Base-by-base conservation (phyloP, 371 early-diverging fungal species). In the Syncephalastrum racemosum region DNA sequence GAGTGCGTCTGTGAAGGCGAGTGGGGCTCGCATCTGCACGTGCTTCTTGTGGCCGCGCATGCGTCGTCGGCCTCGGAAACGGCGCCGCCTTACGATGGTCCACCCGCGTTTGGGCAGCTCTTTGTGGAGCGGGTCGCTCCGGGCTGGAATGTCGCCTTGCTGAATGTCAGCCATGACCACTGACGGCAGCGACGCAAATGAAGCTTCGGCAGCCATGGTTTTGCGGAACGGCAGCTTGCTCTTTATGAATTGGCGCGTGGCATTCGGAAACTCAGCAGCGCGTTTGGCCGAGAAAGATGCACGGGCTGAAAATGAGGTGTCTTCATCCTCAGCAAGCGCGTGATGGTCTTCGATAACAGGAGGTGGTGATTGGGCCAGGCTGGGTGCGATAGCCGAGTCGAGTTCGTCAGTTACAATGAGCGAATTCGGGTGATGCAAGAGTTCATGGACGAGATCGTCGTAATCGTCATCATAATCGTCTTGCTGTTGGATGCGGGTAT, bases 81-180 rank as follows among this genome's bases (percentile, higher is more conserved):
- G 56, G 1, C 71, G 63, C 22, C 69, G 59, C 23, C 64, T 67
- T 8, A 77, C 62, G 46, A 77, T 71, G 15, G 63, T 59, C 77
- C 77, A 77, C 12, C 77, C 77, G 31, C 69, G 69, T 18, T 60
- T 64, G 7, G 57, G 52, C 4, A 58, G 27, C 10, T 55, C 55
- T 16, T 48, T 55, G 13, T 58, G 46, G 1, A 55, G 18, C 22
- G 53, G 58, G 18, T 46, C 58, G 6, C 50, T 54, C 40, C 63
- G 62, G 6, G 58, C 43, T 12, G 73, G 77, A 45, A 73, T 58
- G 54, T 73, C 50, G 4, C 73, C 77, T 18, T 65, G 59, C 41
- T 77, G 77, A 24, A 77, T 65, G 53, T 77, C 77, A 3, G 73
- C 68, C n/a, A 77, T 55, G 31, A 77, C 69, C n/a, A 73, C 67